Percentiles rank a stretch among this genome's conserved stretches.
Conservation (phyloP, 176 grass and related monocot genomes). For the Carex littledalei region DNA sequence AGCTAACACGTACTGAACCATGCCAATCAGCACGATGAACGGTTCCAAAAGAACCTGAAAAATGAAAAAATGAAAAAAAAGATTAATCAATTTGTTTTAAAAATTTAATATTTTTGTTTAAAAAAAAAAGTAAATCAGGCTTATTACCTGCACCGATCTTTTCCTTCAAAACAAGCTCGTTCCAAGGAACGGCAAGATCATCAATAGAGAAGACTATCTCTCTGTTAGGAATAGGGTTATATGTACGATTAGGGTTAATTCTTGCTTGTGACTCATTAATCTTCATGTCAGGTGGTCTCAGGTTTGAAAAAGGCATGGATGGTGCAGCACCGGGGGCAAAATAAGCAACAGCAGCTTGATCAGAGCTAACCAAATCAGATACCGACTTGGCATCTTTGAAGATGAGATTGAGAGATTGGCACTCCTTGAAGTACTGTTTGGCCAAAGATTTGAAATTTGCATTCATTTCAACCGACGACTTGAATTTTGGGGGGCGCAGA, state of each 20-base stretch:
- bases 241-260: slow-evolving; percentile 4
- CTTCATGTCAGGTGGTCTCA: slow-evolving; percentile 59
- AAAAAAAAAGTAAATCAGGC: background rate
- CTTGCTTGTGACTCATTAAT: slow-evolving; percentile 32
- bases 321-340: slow-evolving; percentile 22
- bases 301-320: slow-evolving; percentile 43
- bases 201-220: slow-evolving; percentile 48
- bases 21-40: slow-evolving; percentile 99
- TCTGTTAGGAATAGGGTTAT: background rate
- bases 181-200: slow-evolving; percentile 84
- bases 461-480: slow-evolving; percentile 53
- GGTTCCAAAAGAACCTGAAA: slow-evolving; percentile 97
- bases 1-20: slow-evolving; percentile 76
- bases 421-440: slow-evolving; percentile 90
- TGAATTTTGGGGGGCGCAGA: slow-evolving; percentile 82
- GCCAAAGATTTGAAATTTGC: slow-evolving; percentile 74
- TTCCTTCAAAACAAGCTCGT: slow-evolving; percentile 80
- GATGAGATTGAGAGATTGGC: slow-evolving; percentile 82
- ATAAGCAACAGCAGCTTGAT: slow-evolving; percentile 35
- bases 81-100: background rate
- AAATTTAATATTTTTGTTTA: background rate
- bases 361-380: slow-evolving; percentile 20
- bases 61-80: slow-evolving; percentile 11
- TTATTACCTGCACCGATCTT: slow-evolving; percentile 92
- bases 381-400: slow-evolving; percentile 65